Base-by-base conservation (phyloP, 192 early-diverging fungal species). In the Pilaira anomala region DNA sequence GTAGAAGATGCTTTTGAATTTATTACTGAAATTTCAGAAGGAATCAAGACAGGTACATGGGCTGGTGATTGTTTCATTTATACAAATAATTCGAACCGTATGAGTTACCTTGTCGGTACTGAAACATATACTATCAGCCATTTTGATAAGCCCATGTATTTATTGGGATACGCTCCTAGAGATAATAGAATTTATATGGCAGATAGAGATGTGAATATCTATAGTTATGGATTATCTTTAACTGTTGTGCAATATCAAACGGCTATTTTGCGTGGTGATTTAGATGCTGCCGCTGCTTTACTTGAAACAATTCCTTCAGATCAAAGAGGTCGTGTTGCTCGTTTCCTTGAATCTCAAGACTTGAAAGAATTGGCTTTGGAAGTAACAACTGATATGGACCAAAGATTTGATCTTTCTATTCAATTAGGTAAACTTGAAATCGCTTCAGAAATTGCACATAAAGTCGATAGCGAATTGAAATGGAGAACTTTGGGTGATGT, bases 21-120 rank as follows among this genome's bases (percentile, higher is more conserved):
- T 78, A 81, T 98, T 16, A 85, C 89, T 7, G 97, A 98, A 67
- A 89, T 99, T 63, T 74, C 80, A 3, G 96, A 98, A 71, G 92
- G 91, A 51, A 87, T 99, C 29, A 90, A 90, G 67, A 94, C 95
- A 6, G 97, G 96, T 24, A 83, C 83, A 65, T 99, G 97, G 97
- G 91, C 98, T 49, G 97, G 97, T 49, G 97, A 99, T 76, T 98
- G 97, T 71, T 98, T 99, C 68, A 97, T 99, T 60, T 99, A 98
- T 80, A 93, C 93, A 18, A 95, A 91, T 69, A 71, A 82, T 11
- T 80, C 82, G 62, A 96, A 97, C 76, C 87, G 96, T 25, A 80
- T 99, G 62, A 96, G 91, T 78, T 99, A 99, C 68, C 76, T 99
- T 36, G 96, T 99, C 6, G 96, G 97, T 54, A 89, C 84, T 2